These are phyloP conservation scores for Quercus lobata DNA, from an alignment of 331 rosid species.

Conservation along the genomic window DNA sequence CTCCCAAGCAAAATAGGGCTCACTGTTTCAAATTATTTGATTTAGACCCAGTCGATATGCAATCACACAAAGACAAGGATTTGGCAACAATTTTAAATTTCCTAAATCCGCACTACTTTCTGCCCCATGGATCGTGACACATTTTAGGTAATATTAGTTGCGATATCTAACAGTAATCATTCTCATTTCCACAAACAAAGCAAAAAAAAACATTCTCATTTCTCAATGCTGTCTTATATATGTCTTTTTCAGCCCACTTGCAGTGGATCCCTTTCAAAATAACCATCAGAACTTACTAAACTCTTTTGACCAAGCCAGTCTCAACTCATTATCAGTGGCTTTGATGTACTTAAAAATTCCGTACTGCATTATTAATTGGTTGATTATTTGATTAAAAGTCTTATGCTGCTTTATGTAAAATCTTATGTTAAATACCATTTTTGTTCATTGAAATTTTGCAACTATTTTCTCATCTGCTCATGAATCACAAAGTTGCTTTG, in stretches of 20 bases:
- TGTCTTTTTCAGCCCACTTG: constrained; percentile 8
- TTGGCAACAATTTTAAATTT: constrained; percentile 4
- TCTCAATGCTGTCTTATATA: background rate
- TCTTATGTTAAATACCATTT: background rate
- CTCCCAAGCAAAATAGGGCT: no score
- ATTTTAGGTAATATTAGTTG: constrained; percentile 7
- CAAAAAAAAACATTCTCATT: background rate
- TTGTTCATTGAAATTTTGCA: background rate
- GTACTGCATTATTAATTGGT: no score
- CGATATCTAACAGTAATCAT: background rate
- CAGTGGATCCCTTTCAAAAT: background rate
- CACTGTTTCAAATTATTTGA: no score
- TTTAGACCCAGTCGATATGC: no score
- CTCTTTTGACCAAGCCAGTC: constrained; percentile 18
- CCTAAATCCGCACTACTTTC: background rate
- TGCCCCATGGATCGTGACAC: constrained; percentile 14
- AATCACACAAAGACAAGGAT: background rate
- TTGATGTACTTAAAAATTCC: background rate
- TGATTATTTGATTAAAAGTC: background rate
- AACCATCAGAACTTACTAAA: constrained; percentile 7
- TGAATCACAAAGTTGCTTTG: background rate
- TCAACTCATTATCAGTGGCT: constrained; percentile 9
- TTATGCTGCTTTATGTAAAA: background rate
- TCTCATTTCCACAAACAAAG: background rate
- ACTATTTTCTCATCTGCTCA: background rate